A percentile compares a stretch with the other conserved stretches of the same genome.
phyloP scores from a whole-genome alignment of 768 basidiomycete species.

The Leccinum longicurvipes region DNA sequence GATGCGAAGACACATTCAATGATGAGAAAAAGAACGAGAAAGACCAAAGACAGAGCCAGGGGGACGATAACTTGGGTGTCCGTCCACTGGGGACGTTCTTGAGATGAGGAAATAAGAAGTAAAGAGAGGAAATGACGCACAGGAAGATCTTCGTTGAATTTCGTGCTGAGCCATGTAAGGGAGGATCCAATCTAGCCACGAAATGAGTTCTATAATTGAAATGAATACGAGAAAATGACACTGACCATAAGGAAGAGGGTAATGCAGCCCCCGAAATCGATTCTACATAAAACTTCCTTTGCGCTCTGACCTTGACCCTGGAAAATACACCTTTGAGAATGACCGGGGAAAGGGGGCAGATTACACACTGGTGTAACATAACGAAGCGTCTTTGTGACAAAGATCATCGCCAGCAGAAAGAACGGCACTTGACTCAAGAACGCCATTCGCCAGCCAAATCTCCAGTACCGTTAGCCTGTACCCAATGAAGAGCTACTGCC shows the following conservation, averaged over 20 bases:
- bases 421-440: conserved; percentile 71
- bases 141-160: conserved; percentile 62
- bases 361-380: conserved; percentile 63
- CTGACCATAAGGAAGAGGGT: conserved; percentile 57
- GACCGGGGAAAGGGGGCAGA: too few relatives aligned
- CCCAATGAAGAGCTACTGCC: neutral
- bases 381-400: conserved; percentile 46
- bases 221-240: neutral
- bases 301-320: conserved; percentile 66
- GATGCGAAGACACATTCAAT: conserved; percentile 59
- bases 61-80: conserved; percentile 50
- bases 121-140: conserved; percentile 34
- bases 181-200: conserved; percentile 47
- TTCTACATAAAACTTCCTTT: conserved; percentile 67
- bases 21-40: conserved; percentile 51
- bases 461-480: conserved; percentile 30
- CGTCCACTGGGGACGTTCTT: conserved; percentile 45
- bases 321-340: neutral
- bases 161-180: conserved; percentile 68
- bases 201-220: neutral
- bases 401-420: conserved; percentile 50
- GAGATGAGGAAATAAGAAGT: neutral
- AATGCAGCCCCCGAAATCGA: conserved; percentile 72
- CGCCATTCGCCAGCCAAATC: conserved; percentile 59
- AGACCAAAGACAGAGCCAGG: conserved; percentile 40